Evolutionary conservation across 2,329 filamentous ascomycete genomes (phyloP).

Genomic region (Claviceps digitariae): DNA sequence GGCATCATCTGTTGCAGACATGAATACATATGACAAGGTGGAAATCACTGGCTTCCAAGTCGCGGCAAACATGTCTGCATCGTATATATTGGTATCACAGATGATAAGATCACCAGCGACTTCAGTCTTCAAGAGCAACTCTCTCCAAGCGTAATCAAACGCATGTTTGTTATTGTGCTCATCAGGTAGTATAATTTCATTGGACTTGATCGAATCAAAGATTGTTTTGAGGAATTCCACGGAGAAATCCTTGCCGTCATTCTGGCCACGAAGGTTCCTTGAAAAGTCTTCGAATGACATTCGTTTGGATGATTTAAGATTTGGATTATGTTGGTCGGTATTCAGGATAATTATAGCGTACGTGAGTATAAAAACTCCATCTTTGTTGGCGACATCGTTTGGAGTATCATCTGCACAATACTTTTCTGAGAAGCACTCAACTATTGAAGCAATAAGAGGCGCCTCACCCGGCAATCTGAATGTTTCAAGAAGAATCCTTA

Average conservation of each 20-base stretch:
- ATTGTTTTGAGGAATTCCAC: constrained; percentile 74
- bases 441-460: constrained; percentile 80
- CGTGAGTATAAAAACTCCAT: constrained; percentile 78
- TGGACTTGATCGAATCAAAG: constrained; percentile 78
- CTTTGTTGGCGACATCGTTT: constrained; percentile 67
- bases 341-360: constrained; percentile 98
- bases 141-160: constrained; percentile 96
- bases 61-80: constrained; percentile 92
- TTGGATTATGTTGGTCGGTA: constrained; percentile 92
- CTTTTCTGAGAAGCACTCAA: constrained; percentile 74
- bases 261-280: constrained; percentile 81
- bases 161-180: constrained; percentile 95
- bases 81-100: constrained; percentile 86
- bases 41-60: constrained; percentile 94
- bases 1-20: constrained; percentile 92
- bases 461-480: constrained; percentile 94
- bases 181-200: constrained; percentile 93
- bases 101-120: constrained; percentile 59
- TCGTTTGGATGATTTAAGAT: constrained; percentile 61
- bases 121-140: constrained; percentile 74
- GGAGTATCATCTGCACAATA: constrained; percentile 61
- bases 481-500: constrained; percentile 73
- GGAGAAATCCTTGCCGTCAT: constrained; percentile 72
- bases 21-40: constrained; percentile 94
- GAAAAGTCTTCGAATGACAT: constrained; percentile 80